Evolutionary conservation across 371 early-diverging fungal species (phyloP).

Genomic region (Mortierella sp.): DNA sequence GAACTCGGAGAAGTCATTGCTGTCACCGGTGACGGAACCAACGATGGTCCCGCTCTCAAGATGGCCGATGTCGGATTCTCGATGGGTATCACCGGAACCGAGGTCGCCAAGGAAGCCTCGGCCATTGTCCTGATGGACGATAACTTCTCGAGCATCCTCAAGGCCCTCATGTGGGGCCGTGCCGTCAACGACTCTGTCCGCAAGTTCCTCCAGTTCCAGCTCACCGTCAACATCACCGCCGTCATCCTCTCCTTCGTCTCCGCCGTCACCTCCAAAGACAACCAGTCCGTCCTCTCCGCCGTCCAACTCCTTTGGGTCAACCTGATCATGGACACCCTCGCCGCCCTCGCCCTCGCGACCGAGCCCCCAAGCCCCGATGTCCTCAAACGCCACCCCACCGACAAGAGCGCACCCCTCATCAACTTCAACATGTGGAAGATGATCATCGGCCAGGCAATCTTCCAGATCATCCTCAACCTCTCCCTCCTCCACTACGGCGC

Average conservation of each 20-base stretch:
- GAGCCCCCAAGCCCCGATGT: slow-evolving; percentile 85
- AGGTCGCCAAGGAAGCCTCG: slow-evolving; percentile 97
- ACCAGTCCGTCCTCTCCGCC: slow-evolving; percentile 81
- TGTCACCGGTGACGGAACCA: slow-evolving; percentile 98
- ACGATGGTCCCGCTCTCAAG: slow-evolving; percentile 97
- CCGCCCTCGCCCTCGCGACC: slow-evolving; percentile 90
- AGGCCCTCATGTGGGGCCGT: slow-evolving; percentile 95
- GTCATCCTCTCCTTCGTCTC: slow-evolving; percentile 78
- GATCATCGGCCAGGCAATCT: slow-evolving; percentile 92
- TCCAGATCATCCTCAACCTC: slow-evolving; percentile 81
- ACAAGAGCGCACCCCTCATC: slow-evolving; percentile 85
- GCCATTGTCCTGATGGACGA: slow-evolving; percentile 97
- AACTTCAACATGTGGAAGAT: slow-evolving; percentile 92
- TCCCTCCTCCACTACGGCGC: slow-evolving; percentile 72
- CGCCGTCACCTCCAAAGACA: slow-evolving; percentile 66
- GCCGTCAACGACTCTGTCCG: slow-evolving; percentile 95
- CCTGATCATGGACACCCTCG: slow-evolving; percentile 91
- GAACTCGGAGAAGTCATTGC: slow-evolving; percentile 94
- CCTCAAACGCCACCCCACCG: slow-evolving; percentile 85
- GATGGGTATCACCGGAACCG: slow-evolving; percentile 98
- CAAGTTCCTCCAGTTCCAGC: slow-evolving; percentile 97
- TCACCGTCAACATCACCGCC: slow-evolving; percentile 95
- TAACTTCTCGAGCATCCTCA: slow-evolving; percentile 93
- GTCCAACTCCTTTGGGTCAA: slow-evolving; percentile 92
- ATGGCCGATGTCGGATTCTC: slow-evolving; percentile 97